Base-by-base conservation (phyloP, 345 rosid species). In the Garcia nutans region DNA sequence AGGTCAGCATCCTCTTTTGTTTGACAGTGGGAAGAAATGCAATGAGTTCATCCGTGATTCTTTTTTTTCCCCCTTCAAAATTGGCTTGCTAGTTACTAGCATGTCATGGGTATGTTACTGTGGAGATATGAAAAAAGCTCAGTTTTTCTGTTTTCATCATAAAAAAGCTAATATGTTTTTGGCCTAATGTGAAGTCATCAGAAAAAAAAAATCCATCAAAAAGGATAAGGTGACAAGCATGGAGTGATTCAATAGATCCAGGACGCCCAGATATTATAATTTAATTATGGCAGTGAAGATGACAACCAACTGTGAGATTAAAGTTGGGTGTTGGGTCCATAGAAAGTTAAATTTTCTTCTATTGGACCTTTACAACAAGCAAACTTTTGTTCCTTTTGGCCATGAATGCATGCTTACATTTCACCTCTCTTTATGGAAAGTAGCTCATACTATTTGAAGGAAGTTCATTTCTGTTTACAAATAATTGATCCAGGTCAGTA, bases 401-500 rank as follows among this genome's bases (percentile, higher is more conserved):
- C 68, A n/a, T 67, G 37, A 20, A 67, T 15, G 22, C 6, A 5
- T 4, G 6, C 16, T 33, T 3, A 13, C 45, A 31, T 15, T 7
- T 10, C n/a, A 63, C 71, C 5, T 45, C 54, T 67, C 56, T n/a
- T 6, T 23, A 24, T 52, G 22, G 63, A 72, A 47, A 63, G 31
- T 42, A 19, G 55, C 24, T 16, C 17, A 6, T 47, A 16, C 10
- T 41, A 17, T 41, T 20, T 63, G 60, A 59, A 56, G 56, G 23
- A 44, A 12, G 26, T 44, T 75, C 28, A 77, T 42, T 61, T 76
- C 10, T 74, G 61, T 70, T 79, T 55, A 24, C 68, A 33, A 28
- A 73, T 52, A 45, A 58, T 22, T 41, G 70, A 55, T 73, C 65
- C 84, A 88, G 94, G 95, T 81, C 90, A 85, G 71, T 86, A 85